Percentiles rank a stretch among this genome's conserved stretches.
phyloP scores from a whole-genome alignment of 371 early-diverging fungal species.

The Capillidium rhysosporum region DNA sequence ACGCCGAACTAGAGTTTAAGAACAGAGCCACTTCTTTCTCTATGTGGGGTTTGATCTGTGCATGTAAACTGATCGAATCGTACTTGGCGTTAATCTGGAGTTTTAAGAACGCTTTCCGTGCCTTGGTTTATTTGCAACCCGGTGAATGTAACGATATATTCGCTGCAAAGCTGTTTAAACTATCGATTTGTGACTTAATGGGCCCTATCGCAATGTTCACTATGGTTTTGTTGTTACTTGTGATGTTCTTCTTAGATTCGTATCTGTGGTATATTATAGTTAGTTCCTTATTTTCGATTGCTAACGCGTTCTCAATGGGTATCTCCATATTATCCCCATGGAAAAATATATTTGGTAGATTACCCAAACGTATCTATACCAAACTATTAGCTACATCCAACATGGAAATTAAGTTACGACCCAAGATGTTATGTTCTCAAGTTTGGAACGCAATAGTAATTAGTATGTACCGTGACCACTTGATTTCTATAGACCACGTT shows the following conservation, averaged over 20 bases:
- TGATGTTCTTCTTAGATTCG: conserved; percentile 73
- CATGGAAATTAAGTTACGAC: conserved; percentile 48
- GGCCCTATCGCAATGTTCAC: conserved; percentile 47
- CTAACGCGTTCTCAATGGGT: conserved; percentile 57
- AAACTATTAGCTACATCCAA: conserved; percentile 53
- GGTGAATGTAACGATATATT: neutral
- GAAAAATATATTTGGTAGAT: conserved; percentile 63
- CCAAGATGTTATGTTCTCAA: conserved; percentile 58
- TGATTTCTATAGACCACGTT: conserved; percentile 56
- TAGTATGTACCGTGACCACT: conserved; percentile 71
- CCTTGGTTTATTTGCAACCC: conserved; percentile 19
- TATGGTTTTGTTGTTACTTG: conserved; percentile 56
- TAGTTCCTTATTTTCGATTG: conserved; percentile 62
- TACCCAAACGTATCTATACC: conserved; percentile 72
- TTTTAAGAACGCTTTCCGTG: conserved; percentile 41
- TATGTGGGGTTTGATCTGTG: conserved; percentile 56
- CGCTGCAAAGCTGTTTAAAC: conserved; percentile 19
- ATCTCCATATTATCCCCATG: conserved; percentile 76
- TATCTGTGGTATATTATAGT: conserved; percentile 84
- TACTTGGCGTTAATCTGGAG: conserved; percentile 70
- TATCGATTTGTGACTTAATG: conserved; percentile 30
- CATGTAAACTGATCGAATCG: conserved; percentile 58
- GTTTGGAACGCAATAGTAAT: conserved; percentile 80
- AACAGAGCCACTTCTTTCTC: conserved; percentile 57
- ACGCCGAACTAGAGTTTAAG: conserved; percentile 42